Evolutionary conservation across 331 rosid species (phyloP), one percentile per base, ranked within the genome.

Genomic region (Arachis monticola): DNA sequence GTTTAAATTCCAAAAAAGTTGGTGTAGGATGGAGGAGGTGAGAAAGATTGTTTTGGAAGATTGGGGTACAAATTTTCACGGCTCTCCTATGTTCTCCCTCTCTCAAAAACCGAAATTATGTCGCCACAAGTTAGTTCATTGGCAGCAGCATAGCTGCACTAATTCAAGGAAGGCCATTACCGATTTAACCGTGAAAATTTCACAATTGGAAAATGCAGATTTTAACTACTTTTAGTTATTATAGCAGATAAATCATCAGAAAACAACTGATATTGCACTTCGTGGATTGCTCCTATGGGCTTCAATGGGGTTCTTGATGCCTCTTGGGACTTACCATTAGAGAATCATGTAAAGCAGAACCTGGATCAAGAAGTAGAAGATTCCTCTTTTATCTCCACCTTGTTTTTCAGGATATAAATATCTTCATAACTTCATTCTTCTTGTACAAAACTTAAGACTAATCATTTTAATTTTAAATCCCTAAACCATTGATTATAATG

Each of bases 271-370:
- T 71, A 87, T 94, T 46, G 72, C 84, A 77, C 7, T 92, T 69
- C 99, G 90, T 86, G 99, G 96, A 66, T 32, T 92, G 50, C 93
- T 94, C 53, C 77, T 87, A 9, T 94, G 97, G 99, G 83, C 82
- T 79, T 94, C 99, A 65, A 74, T 89, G 56, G 97, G 99, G 42
- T 78, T 94, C 51, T 75, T 94, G 17, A 75, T 94, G 93, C 99
- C 99, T 73, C 57, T 80, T 68, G 99, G 97, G 12, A 90, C 92
- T 94, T 50, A 53, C 76, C 14, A 83, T 90, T 10, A 88, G 97
- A 90, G 82, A 84, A 42, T 88, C 88, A 8, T 83, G 55, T 40
- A 81, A 79, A 72, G 77, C 83, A n/a, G 87, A 82, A 69, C 83
- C 83, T 1, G 88, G 87, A 65, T 83, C 98, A 8, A 77, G 58